phyloP scores from a whole-genome alignment of 768 basidiomycete genomes.

The Russula foetens region DNA sequence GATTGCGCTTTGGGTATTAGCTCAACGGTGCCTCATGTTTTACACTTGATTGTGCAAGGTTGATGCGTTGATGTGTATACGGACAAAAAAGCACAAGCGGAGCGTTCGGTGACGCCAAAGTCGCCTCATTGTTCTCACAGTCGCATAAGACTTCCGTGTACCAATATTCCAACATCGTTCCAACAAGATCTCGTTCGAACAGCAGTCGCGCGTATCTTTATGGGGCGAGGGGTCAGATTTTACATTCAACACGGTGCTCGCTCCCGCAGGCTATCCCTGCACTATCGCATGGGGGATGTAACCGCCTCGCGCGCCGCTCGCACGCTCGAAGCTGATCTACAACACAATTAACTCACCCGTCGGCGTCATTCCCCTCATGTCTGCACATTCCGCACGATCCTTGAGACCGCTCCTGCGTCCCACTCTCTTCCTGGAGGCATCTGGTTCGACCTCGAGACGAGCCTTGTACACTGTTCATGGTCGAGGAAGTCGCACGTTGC shows the following conservation, averaged over 20 bases:
- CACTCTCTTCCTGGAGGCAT: slow-evolving; percentile 58
- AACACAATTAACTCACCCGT: slow-evolving; percentile 37
- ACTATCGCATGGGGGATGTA: slow-evolving; percentile 21
- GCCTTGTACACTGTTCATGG: slow-evolving; percentile 78
- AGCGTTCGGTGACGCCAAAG: slow-evolving; percentile 8
- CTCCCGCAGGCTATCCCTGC: slow-evolving; percentile 33
- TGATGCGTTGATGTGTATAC: not conserved
- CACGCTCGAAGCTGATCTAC: slow-evolving; percentile 29
- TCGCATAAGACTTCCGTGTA: slow-evolving; percentile 4
- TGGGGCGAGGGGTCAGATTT: slow-evolving; percentile 25
- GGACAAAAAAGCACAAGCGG: not conserved
- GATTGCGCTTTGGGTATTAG: slow-evolving; percentile 71
- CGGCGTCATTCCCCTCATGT: slow-evolving; percentile 38
- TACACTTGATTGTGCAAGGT: not conserved
- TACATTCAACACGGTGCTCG: slow-evolving; percentile 26
- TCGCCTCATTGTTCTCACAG: not conserved
- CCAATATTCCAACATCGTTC: slow-evolving; percentile 10
- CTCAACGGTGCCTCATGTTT: slow-evolving; percentile 35
- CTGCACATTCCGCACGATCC: slow-evolving; percentile 65
- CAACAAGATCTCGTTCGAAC: slow-evolving; percentile 5
- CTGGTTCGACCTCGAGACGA: slow-evolving; percentile 87
- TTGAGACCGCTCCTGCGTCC: slow-evolving; percentile 74
- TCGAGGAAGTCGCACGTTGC: slow-evolving; percentile 70
- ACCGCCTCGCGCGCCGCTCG: slow-evolving; percentile 18
- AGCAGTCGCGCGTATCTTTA: slow-evolving; percentile 19